phyloP scores from a whole-genome alignment of 805 yeast species.

The Wickerhamomyces mucosus region DNA sequence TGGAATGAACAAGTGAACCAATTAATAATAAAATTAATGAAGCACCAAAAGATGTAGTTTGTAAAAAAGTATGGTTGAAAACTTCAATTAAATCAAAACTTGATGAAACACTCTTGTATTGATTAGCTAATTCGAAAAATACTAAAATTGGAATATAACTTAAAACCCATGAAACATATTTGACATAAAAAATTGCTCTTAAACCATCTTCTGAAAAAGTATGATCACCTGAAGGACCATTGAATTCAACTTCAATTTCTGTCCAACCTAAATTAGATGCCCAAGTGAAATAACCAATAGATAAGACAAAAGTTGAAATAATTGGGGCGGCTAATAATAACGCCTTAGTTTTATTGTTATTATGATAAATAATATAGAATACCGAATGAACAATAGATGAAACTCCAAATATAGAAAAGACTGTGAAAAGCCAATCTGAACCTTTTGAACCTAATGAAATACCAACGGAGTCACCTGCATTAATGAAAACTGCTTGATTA shows the following conservation, averaged over 20 bases:
- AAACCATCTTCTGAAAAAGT: slow-evolving; percentile 24
- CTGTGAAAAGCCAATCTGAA: slow-evolving; percentile 64
- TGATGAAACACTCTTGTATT: slow-evolving; percentile 11
- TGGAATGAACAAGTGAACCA: slow-evolving; percentile 43
- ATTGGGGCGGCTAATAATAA: slow-evolving; percentile 33
- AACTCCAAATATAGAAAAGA: slow-evolving; percentile 36
- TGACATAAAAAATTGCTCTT: slow-evolving; percentile 49
- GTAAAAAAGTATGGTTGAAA: slow-evolving; percentile 26
- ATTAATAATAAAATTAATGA: slow-evolving; percentile 46
- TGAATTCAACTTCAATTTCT: slow-evolving; percentile 35
- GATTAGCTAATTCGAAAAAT: slow-evolving; percentile 20
- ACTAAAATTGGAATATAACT: slow-evolving; percentile 36
- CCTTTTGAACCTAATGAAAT: slow-evolving; percentile 48
- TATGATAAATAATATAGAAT: slow-evolving; percentile 14
- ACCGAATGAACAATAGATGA: slow-evolving; percentile 23
- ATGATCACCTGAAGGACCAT: too few species aligned
- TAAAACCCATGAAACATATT: slow-evolving; percentile 49
- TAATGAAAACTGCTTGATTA: slow-evolving; percentile 13
- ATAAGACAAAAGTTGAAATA: slow-evolving; percentile 29
- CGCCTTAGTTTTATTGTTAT: slow-evolving; percentile 18
- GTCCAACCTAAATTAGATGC: slow-evolving; percentile 55
- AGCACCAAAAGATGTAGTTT: slow-evolving; percentile 34
- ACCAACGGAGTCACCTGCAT: slow-evolving; percentile 29
- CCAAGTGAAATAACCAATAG: slow-evolving; percentile 43
- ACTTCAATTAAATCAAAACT: slow-evolving; percentile 10